Evolutionary conservation across 441 rosid species (phyloP), one percentile per base, ranked within the genome.

Genomic region (Erysimum cheiri): DNA sequence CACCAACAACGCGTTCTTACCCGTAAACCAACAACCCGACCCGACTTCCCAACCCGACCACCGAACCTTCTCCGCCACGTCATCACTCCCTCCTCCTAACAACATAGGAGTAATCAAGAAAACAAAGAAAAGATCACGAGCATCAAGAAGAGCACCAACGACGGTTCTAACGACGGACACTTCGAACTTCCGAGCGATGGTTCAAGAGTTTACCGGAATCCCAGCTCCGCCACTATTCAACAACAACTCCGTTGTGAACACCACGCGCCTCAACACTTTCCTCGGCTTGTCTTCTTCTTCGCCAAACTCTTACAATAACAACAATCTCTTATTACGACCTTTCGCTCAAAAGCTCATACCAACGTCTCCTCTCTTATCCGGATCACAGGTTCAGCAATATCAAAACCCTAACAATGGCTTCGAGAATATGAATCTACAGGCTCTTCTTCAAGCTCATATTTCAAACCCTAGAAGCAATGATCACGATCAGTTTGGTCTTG

Each of bases 161-260:
- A 88, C 93, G 24, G 87, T 88, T 60, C 68, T 88, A 70, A 86
- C 84, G 4, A 88, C 93, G 47, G 93, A 88, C 69, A 88, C 93
- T 37, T 70, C 82, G 29, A 88, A 88, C 70, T 88, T 88, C 81
- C 79, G 93, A 72, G 89, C 93, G 37, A 88, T 88, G 93, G 93
- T 88, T 57, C 93, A 88, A 70, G 91, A 88, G 28, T 88, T 88
- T 77, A 88, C 93, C 11, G 93, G 93, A 22, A 88, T 88, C 53
- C 93, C 93, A 26, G 78, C 87, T 44, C 87, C 90, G 31, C 93
- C 93, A 46, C 76, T 86, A 40, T 77, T 89, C 4, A 70, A 84
- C 60, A 73, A 86, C n/a, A 73, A 84, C 64, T 81, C 88, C 39
- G 73, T 80, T 32, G 87, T 84, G 55, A 80, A 78, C 29, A 82